A percentile compares a stretch with the other conserved stretches of the same genome.
phyloP scores from a whole-genome alignment of 1,284 basidiomycete species.

The Papiliotrema terrestris region DNA sequence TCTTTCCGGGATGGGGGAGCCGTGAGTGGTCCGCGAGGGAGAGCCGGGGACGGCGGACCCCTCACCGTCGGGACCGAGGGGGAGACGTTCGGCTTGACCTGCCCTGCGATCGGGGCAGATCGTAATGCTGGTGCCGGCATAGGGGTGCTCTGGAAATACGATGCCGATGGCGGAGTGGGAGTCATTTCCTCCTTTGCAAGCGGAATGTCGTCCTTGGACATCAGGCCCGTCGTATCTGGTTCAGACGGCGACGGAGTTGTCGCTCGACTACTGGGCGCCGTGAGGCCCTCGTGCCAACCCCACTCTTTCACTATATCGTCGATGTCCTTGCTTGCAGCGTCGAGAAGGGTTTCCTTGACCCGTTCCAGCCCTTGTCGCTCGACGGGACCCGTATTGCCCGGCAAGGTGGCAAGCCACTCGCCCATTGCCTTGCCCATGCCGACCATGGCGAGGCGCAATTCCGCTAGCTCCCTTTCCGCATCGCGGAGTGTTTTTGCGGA shows the following conservation, averaged over 20 bases:
- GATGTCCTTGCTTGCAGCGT: conserved; percentile 36
- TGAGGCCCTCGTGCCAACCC: conserved; percentile 45
- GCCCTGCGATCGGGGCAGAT: background rate
- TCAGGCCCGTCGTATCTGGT: background rate
- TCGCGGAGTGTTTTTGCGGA: conserved; percentile 35
- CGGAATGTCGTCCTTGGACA: background rate
- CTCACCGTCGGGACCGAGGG: background rate
- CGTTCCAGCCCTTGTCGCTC: conserved; percentile 29
- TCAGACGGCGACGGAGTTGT: background rate
- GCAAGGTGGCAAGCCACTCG: conserved; percentile 34
- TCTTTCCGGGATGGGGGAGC: background rate
- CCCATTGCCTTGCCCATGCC: conserved; percentile 47
- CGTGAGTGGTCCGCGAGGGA: background rate
- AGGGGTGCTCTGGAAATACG: background rate
- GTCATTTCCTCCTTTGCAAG: background rate
- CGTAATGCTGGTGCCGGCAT: background rate
- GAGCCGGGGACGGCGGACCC: background rate
- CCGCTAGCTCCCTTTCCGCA: conserved; percentile 43
- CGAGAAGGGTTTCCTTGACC: conserved; percentile 35
- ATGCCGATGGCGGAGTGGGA: background rate
- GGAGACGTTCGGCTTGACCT: background rate
- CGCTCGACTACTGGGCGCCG: background rate
- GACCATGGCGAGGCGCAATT: conserved; percentile 42
- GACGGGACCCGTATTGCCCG: background rate
- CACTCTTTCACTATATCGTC: conserved; percentile 42